A percentile compares a stretch with the other conserved stretches of the same genome.
phyloP scores from a whole-genome alignment of 2,329 filamentous ascomycete species.

The Xylariaceae sp. region DNA sequence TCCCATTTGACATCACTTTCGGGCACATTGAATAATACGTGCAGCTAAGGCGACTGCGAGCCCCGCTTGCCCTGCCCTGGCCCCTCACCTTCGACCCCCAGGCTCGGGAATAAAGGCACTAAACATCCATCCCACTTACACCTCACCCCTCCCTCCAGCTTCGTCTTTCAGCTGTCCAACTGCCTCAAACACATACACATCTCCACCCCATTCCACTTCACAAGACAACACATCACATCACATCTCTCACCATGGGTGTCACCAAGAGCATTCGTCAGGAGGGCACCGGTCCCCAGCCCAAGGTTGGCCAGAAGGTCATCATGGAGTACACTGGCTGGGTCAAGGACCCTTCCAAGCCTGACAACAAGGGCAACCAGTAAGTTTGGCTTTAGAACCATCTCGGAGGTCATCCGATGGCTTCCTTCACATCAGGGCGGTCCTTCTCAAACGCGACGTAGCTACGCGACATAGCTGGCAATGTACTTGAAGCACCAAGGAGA shows the following conservation, averaged over 20 bases:
- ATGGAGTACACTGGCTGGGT: conserved; percentile 93
- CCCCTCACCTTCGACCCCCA: neutral
- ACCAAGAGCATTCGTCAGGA: conserved; percentile 61
- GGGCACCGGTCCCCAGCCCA: conserved; percentile 63
- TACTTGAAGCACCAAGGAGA: neutral
- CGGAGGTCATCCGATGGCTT: conserved; percentile 5
- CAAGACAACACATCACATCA: conserved; percentile 12
- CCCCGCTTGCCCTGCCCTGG: neutral
- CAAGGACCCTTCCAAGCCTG: conserved; percentile 60
- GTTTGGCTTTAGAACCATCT: conserved; percentile 26
- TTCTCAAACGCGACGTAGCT: conserved; percentile 9
- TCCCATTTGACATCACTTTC: neutral
- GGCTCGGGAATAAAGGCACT: neutral
- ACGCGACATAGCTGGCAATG: neutral
- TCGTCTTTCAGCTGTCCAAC: neutral
- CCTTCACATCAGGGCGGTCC: neutral
- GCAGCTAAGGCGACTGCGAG: neutral
- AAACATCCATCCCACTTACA: neutral
- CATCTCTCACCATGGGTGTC: conserved; percentile 63
- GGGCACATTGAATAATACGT: neutral
- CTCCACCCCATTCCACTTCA: neutral
- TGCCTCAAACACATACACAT: neutral
- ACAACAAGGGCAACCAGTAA: conserved; percentile 70
- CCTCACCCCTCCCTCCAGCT: neutral
- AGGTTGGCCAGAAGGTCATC: conserved; percentile 67